These are phyloP conservation scores for Trichoderma lentiforme DNA, from an alignment of 2,329 filamentous ascomycete species.

Conservation along the genomic window DNA sequence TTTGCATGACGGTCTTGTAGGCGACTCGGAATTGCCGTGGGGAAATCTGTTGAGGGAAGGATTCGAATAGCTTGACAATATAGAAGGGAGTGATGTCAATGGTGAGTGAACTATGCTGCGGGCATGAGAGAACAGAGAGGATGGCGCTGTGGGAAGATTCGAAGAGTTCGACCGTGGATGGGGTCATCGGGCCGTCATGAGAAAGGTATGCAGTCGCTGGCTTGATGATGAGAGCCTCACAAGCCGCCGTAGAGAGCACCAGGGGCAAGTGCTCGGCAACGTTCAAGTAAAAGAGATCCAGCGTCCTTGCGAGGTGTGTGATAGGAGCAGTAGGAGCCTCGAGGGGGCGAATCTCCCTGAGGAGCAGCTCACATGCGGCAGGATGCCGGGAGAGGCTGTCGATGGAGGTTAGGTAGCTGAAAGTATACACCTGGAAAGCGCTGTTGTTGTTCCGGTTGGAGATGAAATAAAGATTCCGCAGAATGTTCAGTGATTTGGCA, in stretches of 20 bases:
- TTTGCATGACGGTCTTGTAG: conserved; percentile 79
- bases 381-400: conserved; percentile 76
- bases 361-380: conserved; percentile 61
- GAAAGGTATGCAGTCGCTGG: conserved; percentile 72
- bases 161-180: conserved; percentile 61
- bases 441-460: conserved; percentile 69
- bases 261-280: conserved; percentile 79
- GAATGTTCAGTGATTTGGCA: conserved; percentile 65
- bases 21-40: conserved; percentile 84
- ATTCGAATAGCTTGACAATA: conserved; percentile 72
- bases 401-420: conserved; percentile 77
- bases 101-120: conserved; percentile 70
- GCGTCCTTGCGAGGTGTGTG: conserved; percentile 57
- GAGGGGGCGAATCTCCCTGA: conserved; percentile 56
- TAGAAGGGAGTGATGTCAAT: conserved; percentile 76
- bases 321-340: conserved; percentile 31
- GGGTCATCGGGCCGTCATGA: conserved; percentile 41
- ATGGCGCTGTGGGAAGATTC: conserved; percentile 83
- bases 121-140: conserved; percentile 75
- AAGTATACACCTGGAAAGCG: conserved; percentile 78
- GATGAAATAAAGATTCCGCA: conserved; percentile 79
- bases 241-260: conserved; percentile 61
- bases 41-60: conserved; percentile 76
- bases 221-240: conserved; percentile 69
- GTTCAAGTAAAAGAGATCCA: conserved; percentile 89